phyloP scores from a whole-genome alignment of 345 rosid species.

The Populus tremula region DNA sequence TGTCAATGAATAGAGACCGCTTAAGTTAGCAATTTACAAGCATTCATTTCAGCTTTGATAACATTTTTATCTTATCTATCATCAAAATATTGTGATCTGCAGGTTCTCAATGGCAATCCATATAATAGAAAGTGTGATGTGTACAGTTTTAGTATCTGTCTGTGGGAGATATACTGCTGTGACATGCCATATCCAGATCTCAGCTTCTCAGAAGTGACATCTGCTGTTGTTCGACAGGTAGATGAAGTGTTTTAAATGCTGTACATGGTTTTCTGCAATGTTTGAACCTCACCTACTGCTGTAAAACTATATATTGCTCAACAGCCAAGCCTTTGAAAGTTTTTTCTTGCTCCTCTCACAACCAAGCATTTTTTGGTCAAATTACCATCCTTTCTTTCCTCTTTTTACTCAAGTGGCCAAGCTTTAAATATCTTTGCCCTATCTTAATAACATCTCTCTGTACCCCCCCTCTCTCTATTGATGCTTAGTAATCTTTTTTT shows the following conservation, averaged over 20 bases:
- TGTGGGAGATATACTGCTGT: conserved; percentile 48
- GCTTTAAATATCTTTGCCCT: too few species aligned
- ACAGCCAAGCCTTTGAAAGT: too few species aligned
- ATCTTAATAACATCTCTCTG: too few species aligned
- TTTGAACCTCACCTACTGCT: too few species aligned
- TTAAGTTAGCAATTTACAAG: background rate
- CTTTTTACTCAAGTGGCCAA: too few species aligned
- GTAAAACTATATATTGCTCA: too few species aligned
- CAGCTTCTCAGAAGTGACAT: conserved; percentile 38
- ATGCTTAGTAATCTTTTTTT: too few species aligned
- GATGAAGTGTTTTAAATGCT: background rate
- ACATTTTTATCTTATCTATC: background rate
- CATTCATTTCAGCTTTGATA: background rate
- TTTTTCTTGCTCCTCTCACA: too few species aligned
- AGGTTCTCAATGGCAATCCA: conserved; percentile 39
- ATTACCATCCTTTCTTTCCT: too few species aligned
- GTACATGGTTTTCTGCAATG: too few species aligned
- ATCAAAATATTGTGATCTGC: conserved; percentile 2
- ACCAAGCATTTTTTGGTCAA: too few species aligned
- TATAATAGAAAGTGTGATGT: conserved; percentile 41
- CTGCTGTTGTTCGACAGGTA: conserved; percentile 41
- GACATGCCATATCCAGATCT: conserved; percentile 44
- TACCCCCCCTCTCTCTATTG: too few species aligned
- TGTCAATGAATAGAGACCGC: background rate
- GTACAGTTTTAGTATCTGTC: conserved; percentile 41